Percentiles rank a stretch among this genome's conserved stretches.
Conservation (phyloP, 345 rosid species). For the Raphanus sativus region DNA sequence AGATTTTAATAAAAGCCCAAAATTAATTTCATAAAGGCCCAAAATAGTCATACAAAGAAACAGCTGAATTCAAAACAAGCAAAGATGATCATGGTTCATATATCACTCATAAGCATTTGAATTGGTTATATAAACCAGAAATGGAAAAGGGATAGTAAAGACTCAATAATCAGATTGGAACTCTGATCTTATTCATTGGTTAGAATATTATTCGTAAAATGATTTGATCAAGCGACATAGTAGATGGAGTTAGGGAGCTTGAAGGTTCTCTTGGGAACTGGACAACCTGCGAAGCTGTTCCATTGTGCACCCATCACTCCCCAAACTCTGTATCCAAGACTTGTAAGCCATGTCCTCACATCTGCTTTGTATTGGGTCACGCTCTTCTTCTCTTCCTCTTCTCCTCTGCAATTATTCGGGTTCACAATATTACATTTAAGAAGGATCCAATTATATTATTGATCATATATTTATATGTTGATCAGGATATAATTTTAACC, state of each 20-base stretch:
- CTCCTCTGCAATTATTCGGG: conserved; percentile 43
- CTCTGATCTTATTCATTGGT: conserved; percentile 30
- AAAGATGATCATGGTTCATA: conserved; percentile 26
- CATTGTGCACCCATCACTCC: conserved; percentile 76
- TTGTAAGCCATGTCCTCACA: conserved; percentile 47
- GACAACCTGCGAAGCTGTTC: conserved; percentile 74
- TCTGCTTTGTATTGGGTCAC: conserved; percentile 63
- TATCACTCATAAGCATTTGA: conserved; percentile 17
- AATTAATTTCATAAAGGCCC: conserved; percentile 34
- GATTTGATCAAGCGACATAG: conserved; percentile 42
- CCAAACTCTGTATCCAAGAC: conserved; percentile 74
- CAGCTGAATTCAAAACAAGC: conserved; percentile 1
- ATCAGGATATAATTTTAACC: neutral
- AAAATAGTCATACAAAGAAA: conserved; percentile 2
- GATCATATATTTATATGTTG: neutral
- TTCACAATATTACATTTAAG: neutral
- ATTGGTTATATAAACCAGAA: neutral
- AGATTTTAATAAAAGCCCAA: conserved; percentile 14
- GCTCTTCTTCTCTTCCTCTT: conserved; percentile 52
- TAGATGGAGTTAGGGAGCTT: conserved; percentile 90
- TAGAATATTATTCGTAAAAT: neutral
- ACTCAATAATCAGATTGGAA: conserved; percentile 31
- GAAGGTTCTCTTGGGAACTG: conserved; percentile 68
- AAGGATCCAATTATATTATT: neutral
- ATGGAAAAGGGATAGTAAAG: neutral